Conservation (phyloP, 495 filamentous ascomycete genomes). For the Venustampulla echinocandica region DNA sequence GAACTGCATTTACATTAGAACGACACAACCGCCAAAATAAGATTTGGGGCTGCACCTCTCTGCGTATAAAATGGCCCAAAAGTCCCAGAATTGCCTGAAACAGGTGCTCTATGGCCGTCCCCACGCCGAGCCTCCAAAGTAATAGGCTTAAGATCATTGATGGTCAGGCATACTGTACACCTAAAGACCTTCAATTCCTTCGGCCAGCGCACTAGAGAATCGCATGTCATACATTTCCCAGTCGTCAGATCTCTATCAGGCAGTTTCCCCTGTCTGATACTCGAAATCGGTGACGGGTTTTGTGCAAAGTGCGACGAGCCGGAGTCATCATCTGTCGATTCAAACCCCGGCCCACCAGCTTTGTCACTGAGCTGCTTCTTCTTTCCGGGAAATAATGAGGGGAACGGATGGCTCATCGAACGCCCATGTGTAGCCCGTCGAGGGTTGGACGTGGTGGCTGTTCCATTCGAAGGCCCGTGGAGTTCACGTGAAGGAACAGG, state of each 20-base stretch:
- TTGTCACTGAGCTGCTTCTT: slow-evolving; percentile 39
- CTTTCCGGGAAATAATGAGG: slow-evolving; percentile 50
- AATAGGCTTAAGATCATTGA: slow-evolving; percentile 67
- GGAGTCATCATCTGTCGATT: slow-evolving; percentile 17
- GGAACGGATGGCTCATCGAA: slow-evolving; percentile 70
- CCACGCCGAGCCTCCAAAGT: slow-evolving; percentile 15
- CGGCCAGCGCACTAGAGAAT: slow-evolving; percentile 78
- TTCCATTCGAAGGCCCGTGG: slow-evolving; percentile 12
- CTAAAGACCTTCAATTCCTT: slow-evolving; percentile 63
- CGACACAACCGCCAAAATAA: not conserved
- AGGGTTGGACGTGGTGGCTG: not conserved
- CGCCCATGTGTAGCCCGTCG: slow-evolving; percentile 46
- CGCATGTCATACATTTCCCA: slow-evolving; percentile 76
- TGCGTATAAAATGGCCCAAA: slow-evolving; percentile 1
- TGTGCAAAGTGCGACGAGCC: not conserved
- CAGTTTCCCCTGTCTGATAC: slow-evolving; percentile 12
- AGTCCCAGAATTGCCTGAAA: slow-evolving; percentile 3
- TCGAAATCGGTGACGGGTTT: no score
- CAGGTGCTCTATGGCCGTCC: slow-evolving; percentile 15
- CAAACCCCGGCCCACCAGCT: slow-evolving; percentile 2
- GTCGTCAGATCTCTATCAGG: slow-evolving; percentile 41
- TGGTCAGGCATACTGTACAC: slow-evolving; percentile 77
- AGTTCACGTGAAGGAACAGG: slow-evolving; percentile 6
- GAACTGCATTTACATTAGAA: slow-evolving; percentile 5
- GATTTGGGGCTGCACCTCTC: slow-evolving; percentile 4